A percentile compares a stretch with the other conserved stretches of the same genome.
These are phyloP conservation scores for Nectriaceae sp. DNA, from an alignment of 2,329 filamentous ascomycete species.

Conservation along the genomic window DNA sequence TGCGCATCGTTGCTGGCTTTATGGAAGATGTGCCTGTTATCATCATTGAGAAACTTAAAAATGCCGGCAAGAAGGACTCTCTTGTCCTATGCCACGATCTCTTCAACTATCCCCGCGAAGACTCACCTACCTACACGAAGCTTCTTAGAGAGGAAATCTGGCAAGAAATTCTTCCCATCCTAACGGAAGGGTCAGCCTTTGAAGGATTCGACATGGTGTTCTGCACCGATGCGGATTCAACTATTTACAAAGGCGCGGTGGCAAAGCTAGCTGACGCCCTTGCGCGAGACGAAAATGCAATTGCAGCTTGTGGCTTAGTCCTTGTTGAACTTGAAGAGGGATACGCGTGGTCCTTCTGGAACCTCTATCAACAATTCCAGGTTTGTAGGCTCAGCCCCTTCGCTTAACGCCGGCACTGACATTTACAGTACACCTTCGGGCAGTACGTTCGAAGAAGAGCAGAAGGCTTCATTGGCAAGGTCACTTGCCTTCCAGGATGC, in stretches of 20 bases:
- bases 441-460: slow-evolving; percentile 23
- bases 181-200: slow-evolving; percentile 16
- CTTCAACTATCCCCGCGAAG: slow-evolving; percentile 20
- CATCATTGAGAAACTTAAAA: slow-evolving; percentile 24
- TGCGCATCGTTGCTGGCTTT: slow-evolving; percentile 19
- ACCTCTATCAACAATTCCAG: slow-evolving; percentile 24
- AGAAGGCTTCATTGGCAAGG: slow-evolving; percentile 18
- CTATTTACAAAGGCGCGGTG: slow-evolving; percentile 23
- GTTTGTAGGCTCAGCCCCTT: neutral
- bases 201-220: slow-evolving; percentile 23
- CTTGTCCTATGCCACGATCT: slow-evolving; percentile 21
- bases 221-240: slow-evolving; percentile 22
- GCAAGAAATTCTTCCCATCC: slow-evolving; percentile 13
- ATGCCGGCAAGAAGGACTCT: slow-evolving; percentile 24
- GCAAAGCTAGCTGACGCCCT: slow-evolving; percentile 14
- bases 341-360: slow-evolving; percentile 25
- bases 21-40: slow-evolving; percentile 25
- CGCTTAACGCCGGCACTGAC: rapidly evolving
- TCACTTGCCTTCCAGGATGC: slow-evolving; percentile 21
- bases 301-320: slow-evolving; percentile 21
- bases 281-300: slow-evolving; percentile 19
- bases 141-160: slow-evolving; percentile 21
- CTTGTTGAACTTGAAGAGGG: slow-evolving; percentile 23
- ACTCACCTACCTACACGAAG: slow-evolving; percentile 18
- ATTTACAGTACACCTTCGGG: slow-evolving; percentile 16